Base-by-base conservation (phyloP, 768 basidiomycete genomes). In the Pholiota molesta region DNA sequence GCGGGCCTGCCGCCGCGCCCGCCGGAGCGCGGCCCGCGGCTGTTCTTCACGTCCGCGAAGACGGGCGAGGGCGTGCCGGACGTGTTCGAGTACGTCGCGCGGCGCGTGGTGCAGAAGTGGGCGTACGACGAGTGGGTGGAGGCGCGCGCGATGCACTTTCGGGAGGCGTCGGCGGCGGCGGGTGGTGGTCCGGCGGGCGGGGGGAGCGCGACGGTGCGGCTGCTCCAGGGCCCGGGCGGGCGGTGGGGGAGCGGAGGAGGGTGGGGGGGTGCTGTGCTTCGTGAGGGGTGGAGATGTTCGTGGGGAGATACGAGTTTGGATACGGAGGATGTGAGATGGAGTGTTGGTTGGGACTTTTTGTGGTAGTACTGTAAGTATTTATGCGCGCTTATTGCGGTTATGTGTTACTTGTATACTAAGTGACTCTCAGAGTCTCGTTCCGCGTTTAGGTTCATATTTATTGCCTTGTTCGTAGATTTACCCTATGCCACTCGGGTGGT, bases 21-120 rank as follows among this genome's bases (percentile, higher is more conserved):
- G n/a, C 82, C 78, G 0, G 86, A 85, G 31, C 77, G 72, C 1
- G 83, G 88, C 3, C 87, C 90, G 0, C 84, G 79, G 71, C 74
- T 92, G 11, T 91, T 92, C 72, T 88, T 90, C 69, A 85, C 90
- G 6, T 90, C 88, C 0, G 91, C 92, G 2, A 91, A 91, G 74
- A 91, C 89, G 4, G 92, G 92, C 0, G 81, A 84, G 37, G 87
- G 89, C 8, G 90, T 93, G 0, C 54, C 69, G 1, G 88, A 87
- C 0, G 87, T 92, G n/a, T 94, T 94, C 68, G 88, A 85, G 70
- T 92, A 92, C 67, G 79, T 94, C 44, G 89, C 86, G 4, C 69
- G 74, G 53, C 78, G 91, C 28, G 88, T 94, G 9, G 79, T 87
- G 37, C 68, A 71, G 63, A 75, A 82, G 62, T 88, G 86, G 86